Base-by-base conservation (phyloP, 257 asterid genomes). In the Haberlea rhodopensis region DNA sequence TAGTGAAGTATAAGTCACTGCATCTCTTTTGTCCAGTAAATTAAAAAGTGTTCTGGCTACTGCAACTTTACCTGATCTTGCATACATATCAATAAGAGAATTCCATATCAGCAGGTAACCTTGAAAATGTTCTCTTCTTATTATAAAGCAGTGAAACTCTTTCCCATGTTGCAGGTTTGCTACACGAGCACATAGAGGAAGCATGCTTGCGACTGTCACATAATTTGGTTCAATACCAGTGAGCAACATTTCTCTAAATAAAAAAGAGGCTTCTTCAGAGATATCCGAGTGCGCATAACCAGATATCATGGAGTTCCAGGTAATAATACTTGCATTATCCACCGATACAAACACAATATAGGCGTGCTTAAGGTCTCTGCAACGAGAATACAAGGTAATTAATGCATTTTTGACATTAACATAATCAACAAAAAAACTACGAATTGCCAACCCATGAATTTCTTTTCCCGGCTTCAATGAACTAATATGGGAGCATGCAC, bases 261-360 rank as follows among this genome's bases (percentile, higher is more conserved):
- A 78, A 76, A 73, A 79, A 2, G 79, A 69, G 52, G 95, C 83
- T 76, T 91, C 95, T 66, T 86, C 95, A 56, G 81, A 71, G 40
- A 57, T 57, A 71, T 80, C 82, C 80, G 84, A 82, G 56, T 53
- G 82, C 22, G 95, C 72, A n/a, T n/a, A n/a, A n/a, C n/a, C n/a
- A n/a, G n/a, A n/a, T n/a, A n/a, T n/a, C n/a, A n/a, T n/a, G n/a
- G 96, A 83, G 75, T 88, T 91, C 98, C 95, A 91, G 52, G 90
- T 72, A 63, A 82, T 75, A 31, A 82, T 65, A 72, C 60, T 76
- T 72, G 73, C 81, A 63, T 63, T 70, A 60, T 79, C 81, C 45
- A 80, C 71, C 28, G 64, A 81, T 62, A 68, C 73, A 72, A 91
- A 88, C 67, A 88, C 66, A 27, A 63, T 56, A 57, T 76, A 69